Base-by-base conservation (phyloP, 164 flowering plant species). In the Kingdonia uniflora region DNA sequence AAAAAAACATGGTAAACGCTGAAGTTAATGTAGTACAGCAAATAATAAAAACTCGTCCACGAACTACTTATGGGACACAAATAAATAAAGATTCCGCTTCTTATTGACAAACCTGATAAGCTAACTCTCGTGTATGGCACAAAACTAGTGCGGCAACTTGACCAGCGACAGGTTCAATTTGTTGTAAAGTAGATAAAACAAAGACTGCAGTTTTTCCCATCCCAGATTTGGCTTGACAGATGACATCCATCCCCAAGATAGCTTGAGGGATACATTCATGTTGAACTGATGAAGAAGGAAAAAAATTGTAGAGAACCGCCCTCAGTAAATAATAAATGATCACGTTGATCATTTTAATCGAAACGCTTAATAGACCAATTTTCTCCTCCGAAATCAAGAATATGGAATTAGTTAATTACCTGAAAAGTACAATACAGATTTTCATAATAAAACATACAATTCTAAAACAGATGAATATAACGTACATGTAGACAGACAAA, bases 181-280 rank as follows among this genome's bases (percentile, higher is more conserved):
- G 98, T 65, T 87, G 98, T 68, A 92, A 35, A 23, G 91, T 72
- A 14, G 96, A 92, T 4, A 92, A 71, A 59, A 92, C 98, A 71
- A 92, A 92, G 11, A 92, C 98, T 38, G 98, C 98, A 52, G 98
- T 92, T 66, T 92, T 92, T 10, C 98, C 98, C 98, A 92, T 92
- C 25, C 98, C 98, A 23, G 98, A 92, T 54, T 92, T 92, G 0
- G 98, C 98, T 82, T 92, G 98, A 56, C 98, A 92, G 43, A 92
- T 85, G 40, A 91, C 98, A 77, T 91, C 96, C 98, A 91, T 91
- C 48, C 98, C 98, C 68, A 91, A 60, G 22, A 87, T 91, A 22
- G 98, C 97, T 78, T 91, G 97, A 45, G 97, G 97, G 42, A 91
- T 91, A 67, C 97, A 91, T 51, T 91, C 97, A 59, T 91, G 96